Conservation (phyloP, 202 grass and related monocot species). For the Hordeum pubiflorum region DNA sequence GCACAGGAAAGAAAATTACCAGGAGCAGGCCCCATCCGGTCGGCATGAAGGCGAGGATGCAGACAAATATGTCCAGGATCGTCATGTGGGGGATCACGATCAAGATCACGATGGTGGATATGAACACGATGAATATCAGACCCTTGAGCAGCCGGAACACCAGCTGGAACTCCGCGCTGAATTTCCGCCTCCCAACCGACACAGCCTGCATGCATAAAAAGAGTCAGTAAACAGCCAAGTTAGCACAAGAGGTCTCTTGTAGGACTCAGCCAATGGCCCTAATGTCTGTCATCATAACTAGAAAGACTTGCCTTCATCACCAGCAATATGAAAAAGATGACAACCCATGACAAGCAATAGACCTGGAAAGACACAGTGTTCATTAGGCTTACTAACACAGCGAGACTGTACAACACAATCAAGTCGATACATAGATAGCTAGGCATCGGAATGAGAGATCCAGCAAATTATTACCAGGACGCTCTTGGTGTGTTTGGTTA, state of each 20-base stretch:
- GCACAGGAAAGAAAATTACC: conserved; percentile 25
- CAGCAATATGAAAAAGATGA: conserved; percentile 76
- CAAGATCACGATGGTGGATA: conserved; percentile 72
- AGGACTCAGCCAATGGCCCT: neutral
- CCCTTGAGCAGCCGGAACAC: conserved; percentile 89
- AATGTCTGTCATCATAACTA: neutral
- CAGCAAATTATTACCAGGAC: conserved; percentile 42
- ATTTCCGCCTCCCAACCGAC: conserved; percentile 59
- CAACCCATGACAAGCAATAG: conserved; percentile 91
- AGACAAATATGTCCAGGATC: conserved; percentile 74
- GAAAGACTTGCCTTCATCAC: conserved; percentile 64
- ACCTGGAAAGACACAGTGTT: conserved; percentile 47
- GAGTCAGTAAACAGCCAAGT: neutral
- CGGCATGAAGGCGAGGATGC: conserved; percentile 87
- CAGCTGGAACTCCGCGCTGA: conserved; percentile 86
- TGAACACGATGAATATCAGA: conserved; percentile 68
- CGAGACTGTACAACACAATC: too few species aligned
- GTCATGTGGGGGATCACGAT: conserved; percentile 79
- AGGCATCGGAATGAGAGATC: too few species aligned
- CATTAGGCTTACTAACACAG: neutral
- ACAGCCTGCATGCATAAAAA: conserved; percentile 40
- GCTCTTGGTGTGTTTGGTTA: conserved; percentile 58
- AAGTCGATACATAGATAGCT: too few species aligned
- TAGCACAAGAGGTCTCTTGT: neutral
- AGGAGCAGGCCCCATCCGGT: conserved; percentile 87